These are phyloP conservation scores for Prinsepia uniflora DNA, from an alignment of 306 rosid species.

Conservation along the genomic window DNA sequence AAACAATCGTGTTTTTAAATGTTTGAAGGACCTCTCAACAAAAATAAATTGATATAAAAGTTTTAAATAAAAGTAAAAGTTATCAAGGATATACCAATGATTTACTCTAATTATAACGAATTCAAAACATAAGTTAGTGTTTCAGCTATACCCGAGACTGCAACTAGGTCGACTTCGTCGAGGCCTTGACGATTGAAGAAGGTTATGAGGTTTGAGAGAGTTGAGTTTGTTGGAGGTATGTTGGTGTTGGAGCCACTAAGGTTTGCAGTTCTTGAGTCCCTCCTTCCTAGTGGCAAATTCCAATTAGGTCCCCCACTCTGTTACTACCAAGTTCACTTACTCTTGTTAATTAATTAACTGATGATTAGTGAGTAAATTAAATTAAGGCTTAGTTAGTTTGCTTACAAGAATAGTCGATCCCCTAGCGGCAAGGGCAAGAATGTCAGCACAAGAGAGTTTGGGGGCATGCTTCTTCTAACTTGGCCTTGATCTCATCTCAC, in stretches of 20 bases:
- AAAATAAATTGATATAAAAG: too few relatives aligned
- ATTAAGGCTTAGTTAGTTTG: neutral
- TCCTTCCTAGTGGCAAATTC: slow-evolving; percentile 79
- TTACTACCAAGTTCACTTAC: slow-evolving; percentile 7
- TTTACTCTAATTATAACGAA: too few relatives aligned
- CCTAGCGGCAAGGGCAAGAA: slow-evolving; percentile 78
- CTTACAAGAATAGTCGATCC: slow-evolving; percentile 66
- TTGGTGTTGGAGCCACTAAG: slow-evolving; percentile 53
- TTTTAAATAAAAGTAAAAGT: too few relatives aligned
- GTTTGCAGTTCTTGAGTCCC: slow-evolving; percentile 72
- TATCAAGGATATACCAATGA: too few relatives aligned
- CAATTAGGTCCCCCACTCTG: slow-evolving; percentile 91
- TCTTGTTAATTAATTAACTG: neutral
- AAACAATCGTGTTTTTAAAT: too few relatives aligned
- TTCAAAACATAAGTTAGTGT: too few relatives aligned
- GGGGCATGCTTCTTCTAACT: slow-evolving; percentile 73
- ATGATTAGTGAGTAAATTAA: neutral
- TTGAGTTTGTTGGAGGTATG: slow-evolving; percentile 75
- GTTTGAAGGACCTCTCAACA: too few relatives aligned
- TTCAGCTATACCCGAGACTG: slow-evolving; percentile 48
- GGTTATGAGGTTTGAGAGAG: slow-evolving; percentile 45
- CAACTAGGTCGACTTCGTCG: slow-evolving; percentile 67
- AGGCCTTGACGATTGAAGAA: slow-evolving; percentile 81
- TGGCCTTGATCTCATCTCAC: slow-evolving; percentile 74
- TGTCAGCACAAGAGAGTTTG: slow-evolving; percentile 74